Base-by-base conservation (phyloP, 352 stramenopile genomes). In the Globisporangium echinulatum region DNA sequence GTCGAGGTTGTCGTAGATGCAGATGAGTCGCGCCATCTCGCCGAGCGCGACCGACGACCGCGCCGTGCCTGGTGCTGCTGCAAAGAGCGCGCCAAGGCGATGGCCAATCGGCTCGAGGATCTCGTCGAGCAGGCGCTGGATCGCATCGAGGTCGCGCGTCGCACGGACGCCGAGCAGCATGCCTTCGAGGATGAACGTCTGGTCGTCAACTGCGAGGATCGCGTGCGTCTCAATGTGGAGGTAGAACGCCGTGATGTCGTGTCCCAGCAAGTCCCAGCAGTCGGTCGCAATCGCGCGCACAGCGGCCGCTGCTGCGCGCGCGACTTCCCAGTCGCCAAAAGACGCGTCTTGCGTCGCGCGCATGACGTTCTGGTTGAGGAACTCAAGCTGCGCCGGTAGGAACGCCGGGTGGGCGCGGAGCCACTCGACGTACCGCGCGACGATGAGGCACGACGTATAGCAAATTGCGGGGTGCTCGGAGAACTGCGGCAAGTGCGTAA, bases 401-500 rank as follows among this genome's bases (percentile, higher is more conserved):
- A 72, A 82, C 13, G 58, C 56, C 4, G 75, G 67, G 54, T 90
- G 70, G 3, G 67, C 64, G 11, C 68, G 69, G 5, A 95, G 68
- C 85, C 85, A 95, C 19, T 82, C 65, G 5, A 77, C 80, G 46
- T 92, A 95, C 8, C 85, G 82, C n/a, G 85, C 90, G 5, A 95
- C 71, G 47, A 92, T 87, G 44, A 95, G 70, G 49, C 83, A 95
- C 33, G 85, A 80, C 37, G 85, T 95, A 71, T 95, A 95, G 67
- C 77, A 80, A 56, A 93, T 92, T 8, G 85, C 79, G 13, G 85
- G 80, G 49, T 95, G 83, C 42, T 76, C 74, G 4, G 82, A 66
- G 56, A 93, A 88, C 60, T 85, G 82, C 4, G 79, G 72, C 7
- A 95, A 58, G 52, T 90, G 76, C 58, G 88, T 69, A 58, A 95